Percentiles rank a stretch among this genome's conserved stretches.
phyloP scores from a whole-genome alignment of 805 yeast species.

The Barnettozyma siamensis region DNA sequence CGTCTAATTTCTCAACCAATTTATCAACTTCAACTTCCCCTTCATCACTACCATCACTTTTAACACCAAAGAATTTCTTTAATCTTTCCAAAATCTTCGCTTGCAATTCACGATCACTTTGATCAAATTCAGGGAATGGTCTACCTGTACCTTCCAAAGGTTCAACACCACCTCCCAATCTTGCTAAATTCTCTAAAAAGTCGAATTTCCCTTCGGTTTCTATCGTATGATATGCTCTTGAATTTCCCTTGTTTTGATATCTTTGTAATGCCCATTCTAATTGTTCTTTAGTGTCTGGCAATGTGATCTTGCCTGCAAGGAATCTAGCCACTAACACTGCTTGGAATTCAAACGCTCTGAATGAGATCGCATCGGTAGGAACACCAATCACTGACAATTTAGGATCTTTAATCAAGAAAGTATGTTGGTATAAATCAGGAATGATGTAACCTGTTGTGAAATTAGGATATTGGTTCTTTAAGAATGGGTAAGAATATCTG shows the following conservation, averaged over 20 bases:
- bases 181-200: slow-evolving; percentile 21
- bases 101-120: slow-evolving; percentile 25
- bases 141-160: slow-evolving; percentile 18
- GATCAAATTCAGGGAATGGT: slow-evolving; percentile 19
- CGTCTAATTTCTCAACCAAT: background rate
- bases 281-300: slow-evolving; percentile 29
- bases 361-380: slow-evolving; percentile 34
- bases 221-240: slow-evolving; percentile 29
- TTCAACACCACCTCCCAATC: slow-evolving; percentile 24
- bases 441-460: slow-evolving; percentile 25
- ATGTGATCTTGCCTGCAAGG: slow-evolving; percentile 24
- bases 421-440: slow-evolving; percentile 28
- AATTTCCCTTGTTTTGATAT: slow-evolving; percentile 24
- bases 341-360: slow-evolving; percentile 38
- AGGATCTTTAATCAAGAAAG: slow-evolving; percentile 29
- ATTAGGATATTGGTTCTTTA: slow-evolving; percentile 26
- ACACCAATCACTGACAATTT: slow-evolving; percentile 30
- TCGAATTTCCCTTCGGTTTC: slow-evolving; percentile 27
- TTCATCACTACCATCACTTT: slow-evolving; percentile 1
- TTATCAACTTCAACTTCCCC: background rate
- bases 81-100: slow-evolving; percentile 8
- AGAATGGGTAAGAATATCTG: slow-evolving; percentile 50
- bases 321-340: slow-evolving; percentile 31
- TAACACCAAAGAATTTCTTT: slow-evolving; percentile 16
- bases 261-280: slow-evolving; percentile 27